Conservation (phyloP, 768 basidiomycete genomes). For the Suillus americanus region DNA sequence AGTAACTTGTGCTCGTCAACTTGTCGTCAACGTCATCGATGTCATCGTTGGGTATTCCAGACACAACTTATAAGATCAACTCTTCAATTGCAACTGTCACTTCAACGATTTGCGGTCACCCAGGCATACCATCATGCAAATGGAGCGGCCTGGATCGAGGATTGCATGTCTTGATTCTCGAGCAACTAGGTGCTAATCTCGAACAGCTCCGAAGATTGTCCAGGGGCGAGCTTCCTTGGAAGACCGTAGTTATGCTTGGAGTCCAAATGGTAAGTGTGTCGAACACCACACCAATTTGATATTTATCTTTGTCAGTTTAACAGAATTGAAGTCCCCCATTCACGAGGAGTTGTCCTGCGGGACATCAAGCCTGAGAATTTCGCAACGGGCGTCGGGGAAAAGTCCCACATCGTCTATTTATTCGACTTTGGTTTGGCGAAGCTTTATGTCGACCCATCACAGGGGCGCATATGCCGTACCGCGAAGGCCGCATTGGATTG, state of each 20-base stretch:
- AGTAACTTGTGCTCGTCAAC: too few species aligned
- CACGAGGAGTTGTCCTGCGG: slow-evolving; percentile 16
- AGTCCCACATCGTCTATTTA: slow-evolving; percentile 11
- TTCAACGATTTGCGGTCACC: background rate
- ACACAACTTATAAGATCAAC: too few species aligned
- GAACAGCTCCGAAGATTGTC: slow-evolving; percentile 16
- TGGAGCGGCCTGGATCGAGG: slow-evolving; percentile 16
- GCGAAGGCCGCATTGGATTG: slow-evolving; percentile 5
- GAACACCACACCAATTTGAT: background rate
- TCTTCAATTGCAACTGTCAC: too few species aligned
- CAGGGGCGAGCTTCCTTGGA: slow-evolving; percentile 16
- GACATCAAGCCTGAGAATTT: slow-evolving; percentile 22
- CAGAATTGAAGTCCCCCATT: slow-evolving; percentile 17
- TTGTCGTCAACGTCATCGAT: too few species aligned
- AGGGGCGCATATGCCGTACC: slow-evolving; percentile 16
- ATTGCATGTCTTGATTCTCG: slow-evolving; percentile 14
- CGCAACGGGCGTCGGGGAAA: slow-evolving; percentile 8
- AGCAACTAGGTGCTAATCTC: slow-evolving; percentile 3
- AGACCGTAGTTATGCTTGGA: slow-evolving; percentile 23
- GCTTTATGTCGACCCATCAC: slow-evolving; percentile 12
- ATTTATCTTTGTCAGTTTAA: slow-evolving; percentile 10
- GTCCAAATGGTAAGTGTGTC: slow-evolving; percentile 11
- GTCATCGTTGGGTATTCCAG: too few species aligned
- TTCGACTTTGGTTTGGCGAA: slow-evolving; percentile 21
- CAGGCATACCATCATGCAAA: slow-evolving; percentile 14